Evolutionary conservation across 106 monocot genomes (phyloP).

Genomic region (Xerophyta viscosa): DNA sequence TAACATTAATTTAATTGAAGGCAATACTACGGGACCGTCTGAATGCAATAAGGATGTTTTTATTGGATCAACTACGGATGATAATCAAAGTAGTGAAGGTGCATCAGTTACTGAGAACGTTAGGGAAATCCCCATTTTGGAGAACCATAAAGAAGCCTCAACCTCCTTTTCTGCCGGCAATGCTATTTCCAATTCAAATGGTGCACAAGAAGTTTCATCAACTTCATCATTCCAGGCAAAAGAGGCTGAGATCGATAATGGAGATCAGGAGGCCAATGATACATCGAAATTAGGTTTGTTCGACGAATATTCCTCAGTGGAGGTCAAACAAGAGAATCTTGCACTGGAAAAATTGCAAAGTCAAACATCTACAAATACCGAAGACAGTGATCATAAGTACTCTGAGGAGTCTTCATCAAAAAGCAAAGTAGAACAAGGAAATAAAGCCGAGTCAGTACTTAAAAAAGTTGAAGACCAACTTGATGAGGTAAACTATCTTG

Average conservation of each 20-base stretch:
- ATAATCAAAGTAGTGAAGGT: conserved; percentile 14
- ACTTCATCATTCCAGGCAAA: conserved; percentile 6
- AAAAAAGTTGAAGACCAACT: conserved; percentile 77
- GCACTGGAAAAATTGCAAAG: background rate
- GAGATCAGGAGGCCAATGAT: conserved; percentile 15
- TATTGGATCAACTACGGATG: conserved; percentile 5
- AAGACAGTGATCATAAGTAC: background rate
- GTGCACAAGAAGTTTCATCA: conserved; percentile 12
- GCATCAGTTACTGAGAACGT: conserved; percentile 14
- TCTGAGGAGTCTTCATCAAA: conserved; percentile 10
- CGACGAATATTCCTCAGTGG: background rate
- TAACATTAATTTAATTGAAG: conserved; percentile 13
- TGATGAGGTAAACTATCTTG: conserved; percentile 64
- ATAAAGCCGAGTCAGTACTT: conserved; percentile 19
- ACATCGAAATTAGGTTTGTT: conserved; percentile 16
- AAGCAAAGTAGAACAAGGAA: conserved; percentile 23
- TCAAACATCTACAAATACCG: background rate
- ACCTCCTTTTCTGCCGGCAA: conserved; percentile 13
- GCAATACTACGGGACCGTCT: conserved; percentile 11
- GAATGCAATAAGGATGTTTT: conserved; percentile 13
- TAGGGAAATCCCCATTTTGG: conserved; percentile 22
- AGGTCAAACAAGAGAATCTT: background rate
- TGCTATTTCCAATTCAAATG: background rate
- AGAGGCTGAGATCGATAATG: conserved; percentile 13
- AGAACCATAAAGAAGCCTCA: conserved; percentile 17